phyloP scores from a whole-genome alignment of 2,329 filamentous ascomycete species.

The Trichophyton benhamiae region DNA sequence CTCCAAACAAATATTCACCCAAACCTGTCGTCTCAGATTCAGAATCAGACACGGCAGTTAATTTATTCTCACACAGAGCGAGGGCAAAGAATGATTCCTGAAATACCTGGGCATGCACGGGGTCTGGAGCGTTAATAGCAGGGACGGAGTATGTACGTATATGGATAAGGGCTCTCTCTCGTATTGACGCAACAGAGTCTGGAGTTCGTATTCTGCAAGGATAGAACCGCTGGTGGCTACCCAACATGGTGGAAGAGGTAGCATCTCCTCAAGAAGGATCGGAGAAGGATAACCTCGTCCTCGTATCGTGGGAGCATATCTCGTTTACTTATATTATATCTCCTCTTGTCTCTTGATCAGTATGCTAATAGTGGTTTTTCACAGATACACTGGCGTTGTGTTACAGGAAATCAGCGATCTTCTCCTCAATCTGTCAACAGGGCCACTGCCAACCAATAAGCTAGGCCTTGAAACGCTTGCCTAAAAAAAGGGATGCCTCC shows the following conservation, averaged over 20 bases:
- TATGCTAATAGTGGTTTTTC: background rate
- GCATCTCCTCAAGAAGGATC: background rate
- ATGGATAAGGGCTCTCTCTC: background rate
- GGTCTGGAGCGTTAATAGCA: constrained; percentile 1
- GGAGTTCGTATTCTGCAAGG: constrained; percentile 1
- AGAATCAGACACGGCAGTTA: constrained; percentile 1
- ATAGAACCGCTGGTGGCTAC: background rate
- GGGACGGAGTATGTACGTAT: background rate
- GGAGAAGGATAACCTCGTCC: background rate
- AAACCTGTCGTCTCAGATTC: background rate
- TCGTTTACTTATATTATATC: background rate
- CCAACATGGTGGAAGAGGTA: background rate
- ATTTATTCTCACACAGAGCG: background rate
- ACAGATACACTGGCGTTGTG: background rate
- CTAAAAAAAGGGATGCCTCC: background rate
- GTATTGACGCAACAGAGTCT: constrained; percentile 1
- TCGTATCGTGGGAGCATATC: background rate
- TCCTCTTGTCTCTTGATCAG: background rate
- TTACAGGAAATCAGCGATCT: background rate
- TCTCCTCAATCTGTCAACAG: background rate
- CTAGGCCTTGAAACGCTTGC: background rate
- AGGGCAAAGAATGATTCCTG: background rate
- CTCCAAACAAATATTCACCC: background rate
- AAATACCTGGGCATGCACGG: background rate
- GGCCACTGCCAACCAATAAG: background rate